Evolutionary conservation across 768 basidiomycete species (phyloP), one percentile per base, ranked within the genome.

Genomic region (Tricholoma matsutake): DNA sequence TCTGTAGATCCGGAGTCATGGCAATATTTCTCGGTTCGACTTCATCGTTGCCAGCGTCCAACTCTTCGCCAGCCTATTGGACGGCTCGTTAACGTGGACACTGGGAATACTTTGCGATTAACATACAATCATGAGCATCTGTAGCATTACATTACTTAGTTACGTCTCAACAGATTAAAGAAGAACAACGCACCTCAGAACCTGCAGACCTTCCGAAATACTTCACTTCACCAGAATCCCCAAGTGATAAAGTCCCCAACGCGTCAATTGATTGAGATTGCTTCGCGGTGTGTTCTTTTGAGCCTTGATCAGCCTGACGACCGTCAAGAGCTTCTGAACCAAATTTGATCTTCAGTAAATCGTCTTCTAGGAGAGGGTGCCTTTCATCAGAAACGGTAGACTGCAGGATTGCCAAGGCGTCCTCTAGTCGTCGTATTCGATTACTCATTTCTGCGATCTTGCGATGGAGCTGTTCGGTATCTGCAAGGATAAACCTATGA

Each of bases 381-480:
- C 83, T 73, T 43, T 86, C 81, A 53, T 79, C 76, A 1, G 86
- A 86, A 4, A 83, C 75, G 8, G 81, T 79, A 2, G 82, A 75
- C 61, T 88, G 86, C 6, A 87, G 77, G 31, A 85, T 82, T 3
- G 86, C 84, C 9, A 89, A 73, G 0, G 85, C 86, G 60, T 89
- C 87, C 70, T 88, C 88, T 0, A 89, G 78, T 64, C 87, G 85
- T 32, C 86, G 81, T 52, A 89, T 88, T 16, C 87, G 81, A 65
- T 83, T 79, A 69, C 83, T 82, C 86, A 88, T 87, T 55, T 86
- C 82, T 6, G 82, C 71, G 25, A 88, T 88, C 70, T 88, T 86
- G 56, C 77, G 75, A 67, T 89, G 87, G 11, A 90, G 76, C 49
- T 87, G 82, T 45, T 85, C 81, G 1, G 86, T 88, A 57, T 86